phyloP scores from a whole-genome alignment of 192 early-diverging fungal genomes.

The Geranomyces variabilis region DNA sequence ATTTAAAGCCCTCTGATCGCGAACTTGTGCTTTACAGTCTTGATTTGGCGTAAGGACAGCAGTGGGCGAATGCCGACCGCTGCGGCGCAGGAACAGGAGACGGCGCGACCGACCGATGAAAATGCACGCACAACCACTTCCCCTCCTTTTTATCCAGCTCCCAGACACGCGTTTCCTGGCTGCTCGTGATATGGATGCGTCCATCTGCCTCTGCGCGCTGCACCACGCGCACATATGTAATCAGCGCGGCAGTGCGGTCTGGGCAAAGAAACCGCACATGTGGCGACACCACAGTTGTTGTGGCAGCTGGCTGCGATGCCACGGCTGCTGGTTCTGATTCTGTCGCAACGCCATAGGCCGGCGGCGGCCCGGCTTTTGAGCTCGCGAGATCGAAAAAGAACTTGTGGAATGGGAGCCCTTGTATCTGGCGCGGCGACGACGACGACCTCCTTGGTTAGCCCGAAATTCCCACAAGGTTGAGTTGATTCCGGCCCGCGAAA shows the following conservation, averaged over 20 bases:
- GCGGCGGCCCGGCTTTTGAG: conserved; percentile 10
- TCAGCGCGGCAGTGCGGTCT: conserved; percentile 40
- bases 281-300: conserved; percentile 37
- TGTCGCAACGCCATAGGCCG: background rate
- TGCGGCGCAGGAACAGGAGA: background rate
- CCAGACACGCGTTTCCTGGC: conserved; percentile 40
- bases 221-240: conserved; percentile 45
- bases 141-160: conserved; percentile 27
- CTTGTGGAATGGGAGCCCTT: conserved; percentile 51
- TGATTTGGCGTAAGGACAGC: too few relatives aligned
- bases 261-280: conserved; percentile 36
- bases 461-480: too few relatives aligned
- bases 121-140: conserved; percentile 36
- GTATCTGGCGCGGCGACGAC: conserved; percentile 27
- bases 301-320: background rate
- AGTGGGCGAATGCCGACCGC: too few relatives aligned
- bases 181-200: background rate
- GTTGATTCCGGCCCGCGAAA: background rate
- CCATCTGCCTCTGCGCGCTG: conserved; percentile 20
- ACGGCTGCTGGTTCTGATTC: background rate
- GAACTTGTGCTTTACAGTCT: too few relatives aligned
- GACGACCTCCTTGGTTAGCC: too few relatives aligned
- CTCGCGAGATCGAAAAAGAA: conserved; percentile 44
- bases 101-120: conserved; percentile 25
- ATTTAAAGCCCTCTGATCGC: too few relatives aligned